phyloP scores from a whole-genome alignment of 75 land plant species.

The Cryptomeria japonica region DNA sequence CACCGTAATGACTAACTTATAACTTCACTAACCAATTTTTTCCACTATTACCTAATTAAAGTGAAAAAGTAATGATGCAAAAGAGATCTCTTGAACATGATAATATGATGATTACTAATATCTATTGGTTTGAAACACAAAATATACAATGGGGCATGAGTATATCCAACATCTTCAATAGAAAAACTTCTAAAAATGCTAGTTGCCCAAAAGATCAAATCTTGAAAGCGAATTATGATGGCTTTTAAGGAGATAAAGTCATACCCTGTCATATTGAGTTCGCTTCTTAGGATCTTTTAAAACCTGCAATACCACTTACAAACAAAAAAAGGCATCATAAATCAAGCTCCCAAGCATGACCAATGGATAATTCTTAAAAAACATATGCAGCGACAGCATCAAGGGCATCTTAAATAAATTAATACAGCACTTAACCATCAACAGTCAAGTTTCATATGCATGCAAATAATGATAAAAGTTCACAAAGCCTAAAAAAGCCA shows the following conservation, averaged over 20 bases:
- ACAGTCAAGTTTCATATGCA: slow-evolving; percentile 9
- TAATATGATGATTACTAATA: not conserved
- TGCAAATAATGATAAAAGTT: not conserved
- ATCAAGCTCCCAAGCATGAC: not conserved
- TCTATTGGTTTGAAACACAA: not conserved
- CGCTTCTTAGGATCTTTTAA: slow-evolving; percentile 79
- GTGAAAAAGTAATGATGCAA: not conserved
- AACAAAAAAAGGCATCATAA: slow-evolving; percentile 8
- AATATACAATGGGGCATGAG: not conserved
- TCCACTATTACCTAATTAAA: not conserved
- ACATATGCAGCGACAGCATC: not conserved
- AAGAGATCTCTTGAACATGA: not conserved
- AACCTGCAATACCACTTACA: slow-evolving; percentile 45
- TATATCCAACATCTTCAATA: not conserved
- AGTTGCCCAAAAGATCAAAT: not conserved
- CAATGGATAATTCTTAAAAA: not conserved
- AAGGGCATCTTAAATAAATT: not conserved
- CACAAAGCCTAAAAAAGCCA: slow-evolving; percentile 6
- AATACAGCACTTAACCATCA: not conserved
- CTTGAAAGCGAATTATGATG: not conserved
- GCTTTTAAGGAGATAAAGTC: not conserved
- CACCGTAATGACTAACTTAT: not conserved
- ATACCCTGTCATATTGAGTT: slow-evolving; percentile 79
- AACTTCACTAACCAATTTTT: not conserved
- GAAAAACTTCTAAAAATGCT: not conserved